A percentile compares a stretch with the other conserved stretches of the same genome.
Conservation (phyloP, 805 yeast species). For the Spathaspora sp. region DNA sequence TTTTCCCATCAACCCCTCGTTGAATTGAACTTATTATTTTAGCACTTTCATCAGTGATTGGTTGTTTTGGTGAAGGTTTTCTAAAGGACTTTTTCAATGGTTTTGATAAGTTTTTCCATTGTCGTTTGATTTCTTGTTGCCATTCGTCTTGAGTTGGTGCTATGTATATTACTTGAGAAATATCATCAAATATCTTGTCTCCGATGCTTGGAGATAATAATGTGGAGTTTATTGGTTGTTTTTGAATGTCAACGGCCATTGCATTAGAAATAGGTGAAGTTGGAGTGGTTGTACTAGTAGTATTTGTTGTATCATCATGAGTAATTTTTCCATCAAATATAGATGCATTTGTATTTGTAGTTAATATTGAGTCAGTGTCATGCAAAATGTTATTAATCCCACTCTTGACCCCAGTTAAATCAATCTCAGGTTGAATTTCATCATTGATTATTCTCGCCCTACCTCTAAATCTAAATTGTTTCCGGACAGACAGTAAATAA, state of each 20-base stretch:
- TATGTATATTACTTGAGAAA: conserved; percentile 6
- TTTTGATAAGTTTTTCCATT: conserved; percentile 61
- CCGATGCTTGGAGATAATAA: conserved; percentile 7
- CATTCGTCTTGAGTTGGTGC: conserved; percentile 64
- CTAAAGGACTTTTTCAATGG: conserved; percentile 61
- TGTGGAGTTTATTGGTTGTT: conserved; percentile 5
- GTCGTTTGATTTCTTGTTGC: conserved; percentile 57
- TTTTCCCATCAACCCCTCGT: conserved; percentile 80
- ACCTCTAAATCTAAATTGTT: conserved; percentile 75
- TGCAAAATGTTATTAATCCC: conserved; percentile 2
- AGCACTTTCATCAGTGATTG: conserved; percentile 50
- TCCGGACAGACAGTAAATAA: conserved; percentile 57
- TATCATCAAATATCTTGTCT: neutral
- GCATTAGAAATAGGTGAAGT: neutral
- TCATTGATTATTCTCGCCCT: conserved; percentile 45
- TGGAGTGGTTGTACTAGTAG: neutral
- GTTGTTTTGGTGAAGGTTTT: conserved; percentile 69
- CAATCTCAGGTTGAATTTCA: conserved; percentile 27
- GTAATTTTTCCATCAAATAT: neutral
- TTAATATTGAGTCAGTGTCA: conserved; percentile 5
- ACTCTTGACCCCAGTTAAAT: conserved; percentile 23
- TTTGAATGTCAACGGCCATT: neutral
- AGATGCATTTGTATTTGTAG: conserved; percentile 12
- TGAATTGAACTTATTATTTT: conserved; percentile 64
- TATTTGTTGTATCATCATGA: conserved; percentile 3